These are phyloP conservation scores for Globisporangium canariense DNA, from an alignment of 352 stramenopile species.

Conservation along the genomic window DNA sequence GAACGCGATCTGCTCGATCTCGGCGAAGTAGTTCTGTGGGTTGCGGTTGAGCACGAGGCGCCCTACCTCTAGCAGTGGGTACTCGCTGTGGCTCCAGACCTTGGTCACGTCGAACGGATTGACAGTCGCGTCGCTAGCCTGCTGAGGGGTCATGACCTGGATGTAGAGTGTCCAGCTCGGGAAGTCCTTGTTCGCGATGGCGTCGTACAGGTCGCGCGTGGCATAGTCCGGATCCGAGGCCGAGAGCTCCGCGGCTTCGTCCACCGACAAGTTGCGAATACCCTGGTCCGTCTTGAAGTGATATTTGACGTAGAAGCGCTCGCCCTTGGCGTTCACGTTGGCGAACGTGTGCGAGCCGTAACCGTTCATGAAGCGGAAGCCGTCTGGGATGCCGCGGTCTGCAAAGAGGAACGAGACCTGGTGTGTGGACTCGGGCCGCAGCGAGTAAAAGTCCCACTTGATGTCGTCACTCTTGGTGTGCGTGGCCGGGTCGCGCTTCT, in stretches of 20 bases:
- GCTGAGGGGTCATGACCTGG: constrained; percentile 86
- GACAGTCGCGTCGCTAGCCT: constrained; percentile 56
- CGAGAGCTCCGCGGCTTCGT: constrained; percentile 66
- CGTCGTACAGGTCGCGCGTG: constrained; percentile 90
- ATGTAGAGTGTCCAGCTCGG: constrained; percentile 89
- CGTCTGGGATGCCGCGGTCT: constrained; percentile 86
- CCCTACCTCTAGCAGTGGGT: constrained; percentile 85
- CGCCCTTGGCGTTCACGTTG: constrained; percentile 78
- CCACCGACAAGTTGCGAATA: constrained; percentile 83
- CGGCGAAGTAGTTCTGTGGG: constrained; percentile 92
- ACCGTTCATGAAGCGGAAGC: constrained; percentile 90
- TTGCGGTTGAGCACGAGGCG: constrained; percentile 90
- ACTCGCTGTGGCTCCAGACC: constrained; percentile 87
- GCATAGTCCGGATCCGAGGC: constrained; percentile 85
- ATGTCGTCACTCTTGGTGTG: constrained; percentile 85
- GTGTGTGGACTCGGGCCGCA: constrained; percentile 88
- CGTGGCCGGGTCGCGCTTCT: constrained; percentile 88
- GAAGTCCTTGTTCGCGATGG: constrained; percentile 78
- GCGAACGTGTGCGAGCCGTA: constrained; percentile 92
- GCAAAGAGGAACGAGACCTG: constrained; percentile 89
- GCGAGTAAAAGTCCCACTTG: constrained; percentile 92
- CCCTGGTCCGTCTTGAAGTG: constrained; percentile 92
- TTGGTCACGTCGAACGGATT: constrained; percentile 95
- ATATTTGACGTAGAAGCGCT: constrained; percentile 90
- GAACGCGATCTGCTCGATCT: constrained; percentile 92